Base-by-base conservation (phyloP, 1,139 yeast species). In the Pichia sp. region DNA sequence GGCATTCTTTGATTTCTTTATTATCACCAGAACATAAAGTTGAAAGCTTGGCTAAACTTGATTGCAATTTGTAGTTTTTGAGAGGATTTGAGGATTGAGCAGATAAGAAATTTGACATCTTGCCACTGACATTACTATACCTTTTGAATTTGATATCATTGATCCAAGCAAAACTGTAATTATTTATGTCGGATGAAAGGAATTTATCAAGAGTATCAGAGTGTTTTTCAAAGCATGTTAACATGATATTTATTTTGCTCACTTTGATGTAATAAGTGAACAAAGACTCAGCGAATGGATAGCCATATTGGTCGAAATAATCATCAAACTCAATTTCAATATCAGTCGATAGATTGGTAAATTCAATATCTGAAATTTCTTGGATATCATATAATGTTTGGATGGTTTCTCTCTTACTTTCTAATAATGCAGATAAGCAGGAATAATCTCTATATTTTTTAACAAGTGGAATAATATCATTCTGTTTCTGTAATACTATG, bases 101-200 rank as follows among this genome's bases (percentile, higher is more conserved):
- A 8, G 31, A 14, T 15, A 46, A 5, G 17, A 27, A 49, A 2
- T 8, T 4, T 5, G 27, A 18, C 21, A 46, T 15, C 18, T 19
- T 37, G 11, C 15, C 11, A 28, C 30, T 12, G 4, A 34, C 42
- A 5, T 21, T 12, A 32, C 34, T 31, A 31, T 38, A 40, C 20
- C 34, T 44, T 14, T 36, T 24, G 6, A 12, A 30, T 32, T 38
- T 61, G 18, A 88, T 64, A 48, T 84, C 77, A 50, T 80, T 75
- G 34, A 89, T 83, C 97, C 97, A 90, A 1, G 90, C 75, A 40
- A 88, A 75, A 38, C 74, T 68, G 4, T 79, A 77, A 44, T 81
- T 77, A 7, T 71, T 62, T 5, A 44, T 35, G 34, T 75, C 70
- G 33, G 72, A 71, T 3, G 32, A 12, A 50, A 89, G 76, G 59